Conservation (phyloP, 495 filamentous ascomycete genomes). For the Aspergillus nanangensis region DNA sequence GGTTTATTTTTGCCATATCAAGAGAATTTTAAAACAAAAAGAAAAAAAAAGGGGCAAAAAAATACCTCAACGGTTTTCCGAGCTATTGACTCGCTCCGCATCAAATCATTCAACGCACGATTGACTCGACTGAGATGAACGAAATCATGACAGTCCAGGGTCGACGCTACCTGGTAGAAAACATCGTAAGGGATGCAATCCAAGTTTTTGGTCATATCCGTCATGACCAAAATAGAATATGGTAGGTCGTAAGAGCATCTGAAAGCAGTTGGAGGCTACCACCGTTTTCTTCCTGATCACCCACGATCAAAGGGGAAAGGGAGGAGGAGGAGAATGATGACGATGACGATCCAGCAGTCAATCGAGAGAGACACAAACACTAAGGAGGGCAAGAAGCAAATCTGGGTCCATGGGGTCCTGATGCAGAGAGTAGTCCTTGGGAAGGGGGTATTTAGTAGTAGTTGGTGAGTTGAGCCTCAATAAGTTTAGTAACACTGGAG, state of each 20-base stretch:
- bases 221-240: slow-evolving; percentile 1
- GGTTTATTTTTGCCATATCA: not conserved
- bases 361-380: no score
- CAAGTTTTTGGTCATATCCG: slow-evolving; percentile 21
- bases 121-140: slow-evolving; percentile 46
- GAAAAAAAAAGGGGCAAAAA: not conserved
- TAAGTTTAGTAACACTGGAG: no score
- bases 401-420: no score
- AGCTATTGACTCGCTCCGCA: slow-evolving; percentile 59
- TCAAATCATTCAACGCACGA: slow-evolving; percentile 45
- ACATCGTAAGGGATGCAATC: slow-evolving; percentile 59
- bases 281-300: no score
- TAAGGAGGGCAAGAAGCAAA: no score
- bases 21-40: not conserved
- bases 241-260: slow-evolving; percentile 1
- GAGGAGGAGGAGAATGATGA: no score
- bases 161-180: slow-evolving; percentile 50
- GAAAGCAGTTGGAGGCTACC: not conserved
- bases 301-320: no score
- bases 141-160: slow-evolving; percentile 38
- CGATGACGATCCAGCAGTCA: no score
- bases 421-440: no score
- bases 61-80: slow-evolving; percentile 56
- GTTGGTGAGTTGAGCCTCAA: no score
- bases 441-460: no score